phyloP scores from a whole-genome alignment of 2,329 filamentous ascomycete genomes.

The Dryadomyces quercivorus region DNA sequence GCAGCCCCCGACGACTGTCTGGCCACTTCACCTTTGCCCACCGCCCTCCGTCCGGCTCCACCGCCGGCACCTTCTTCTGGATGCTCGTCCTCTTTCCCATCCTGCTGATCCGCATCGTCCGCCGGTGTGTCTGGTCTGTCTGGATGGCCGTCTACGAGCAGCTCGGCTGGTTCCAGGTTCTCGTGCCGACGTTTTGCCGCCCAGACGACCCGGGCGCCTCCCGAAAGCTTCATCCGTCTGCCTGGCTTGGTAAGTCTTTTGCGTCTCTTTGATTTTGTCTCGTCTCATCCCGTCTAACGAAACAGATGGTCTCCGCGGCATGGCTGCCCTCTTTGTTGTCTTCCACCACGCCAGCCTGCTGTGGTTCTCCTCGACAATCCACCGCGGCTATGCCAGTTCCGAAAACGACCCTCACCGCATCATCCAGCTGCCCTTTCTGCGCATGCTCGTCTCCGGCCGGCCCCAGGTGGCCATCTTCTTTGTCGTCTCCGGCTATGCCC shows the following conservation, averaged over 20 bases:
- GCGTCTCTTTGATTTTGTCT: too few species aligned
- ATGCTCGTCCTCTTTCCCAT: background rate
- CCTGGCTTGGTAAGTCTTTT: slow-evolving; percentile 13
- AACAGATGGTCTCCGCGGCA: slow-evolving; percentile 38
- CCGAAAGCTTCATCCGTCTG: slow-evolving; percentile 13
- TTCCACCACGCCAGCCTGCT: slow-evolving; percentile 28
- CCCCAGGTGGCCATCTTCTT: slow-evolving; percentile 30
- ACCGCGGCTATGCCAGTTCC: slow-evolving; percentile 16
- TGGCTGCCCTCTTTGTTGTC: slow-evolving; percentile 43
- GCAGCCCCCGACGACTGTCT: background rate
- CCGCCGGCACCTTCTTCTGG: background rate
- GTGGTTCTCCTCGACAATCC: slow-evolving; percentile 18
- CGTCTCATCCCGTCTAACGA: slow-evolving; percentile 2
- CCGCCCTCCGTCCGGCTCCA: too few species aligned
- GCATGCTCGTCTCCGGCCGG: slow-evolving; percentile 21
- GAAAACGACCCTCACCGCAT: slow-evolving; percentile 8
- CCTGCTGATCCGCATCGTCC: background rate
- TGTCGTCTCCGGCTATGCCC: slow-evolving; percentile 29
- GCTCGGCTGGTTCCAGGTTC: background rate
- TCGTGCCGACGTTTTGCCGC: slow-evolving; percentile 1
- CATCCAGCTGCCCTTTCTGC: slow-evolving; percentile 24
- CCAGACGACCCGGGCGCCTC: background rate
- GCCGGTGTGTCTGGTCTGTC: background rate
- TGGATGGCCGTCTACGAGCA: background rate
- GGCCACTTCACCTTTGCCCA: too few species aligned